These are phyloP conservation scores for Sordariomycetes sp. DNA, from an alignment of 2,329 filamentous ascomycete species.

Conservation along the genomic window DNA sequence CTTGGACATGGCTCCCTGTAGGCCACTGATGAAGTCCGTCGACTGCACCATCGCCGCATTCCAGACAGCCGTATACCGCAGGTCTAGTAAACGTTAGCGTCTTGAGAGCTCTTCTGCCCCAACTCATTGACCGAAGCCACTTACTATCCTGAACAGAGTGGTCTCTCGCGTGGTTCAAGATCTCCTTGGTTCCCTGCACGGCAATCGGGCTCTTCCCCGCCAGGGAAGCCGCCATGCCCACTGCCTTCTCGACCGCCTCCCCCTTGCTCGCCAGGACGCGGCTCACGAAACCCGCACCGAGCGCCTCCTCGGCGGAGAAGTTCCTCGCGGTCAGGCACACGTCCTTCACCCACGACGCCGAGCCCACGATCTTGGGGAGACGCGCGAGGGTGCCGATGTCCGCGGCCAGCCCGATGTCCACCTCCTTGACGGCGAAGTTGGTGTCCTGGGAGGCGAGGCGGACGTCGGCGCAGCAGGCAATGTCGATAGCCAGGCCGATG, in stretches of 20 bases:
- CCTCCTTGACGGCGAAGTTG: slow-evolving; percentile 65
- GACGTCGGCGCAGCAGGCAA: slow-evolving; percentile 60
- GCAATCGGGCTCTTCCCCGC: slow-evolving; percentile 80
- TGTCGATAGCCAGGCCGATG: slow-evolving; percentile 69
- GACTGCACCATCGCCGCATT: slow-evolving; percentile 78
- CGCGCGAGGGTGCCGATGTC: slow-evolving; percentile 68
- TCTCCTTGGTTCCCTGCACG: slow-evolving; percentile 77
- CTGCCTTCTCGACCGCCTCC: slow-evolving; percentile 48
- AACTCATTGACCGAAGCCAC: slow-evolving; percentile 16
- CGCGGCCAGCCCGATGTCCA: slow-evolving; percentile 71
- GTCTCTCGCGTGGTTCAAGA: slow-evolving; percentile 74
- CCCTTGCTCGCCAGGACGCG: slow-evolving; percentile 53
- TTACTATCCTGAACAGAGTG: slow-evolving; percentile 64
- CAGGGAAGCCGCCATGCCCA: slow-evolving; percentile 55
- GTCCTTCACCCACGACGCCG: slow-evolving; percentile 68
- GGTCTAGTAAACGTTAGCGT: slow-evolving; percentile 27
- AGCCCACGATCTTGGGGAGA: slow-evolving; percentile 63
- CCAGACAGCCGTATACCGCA: slow-evolving; percentile 81
- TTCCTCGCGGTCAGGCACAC: slow-evolving; percentile 61
- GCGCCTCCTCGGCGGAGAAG: slow-evolving; percentile 59
- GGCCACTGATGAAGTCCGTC: slow-evolving; percentile 61
- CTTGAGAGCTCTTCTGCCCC: background rate
- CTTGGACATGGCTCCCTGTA: slow-evolving; percentile 69
- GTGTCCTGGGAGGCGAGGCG: slow-evolving; percentile 51
- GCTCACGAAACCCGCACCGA: slow-evolving; percentile 60